Base-by-base conservation (phyloP, 73 alveolate species). In the Durusdinium trenchii region DNA sequence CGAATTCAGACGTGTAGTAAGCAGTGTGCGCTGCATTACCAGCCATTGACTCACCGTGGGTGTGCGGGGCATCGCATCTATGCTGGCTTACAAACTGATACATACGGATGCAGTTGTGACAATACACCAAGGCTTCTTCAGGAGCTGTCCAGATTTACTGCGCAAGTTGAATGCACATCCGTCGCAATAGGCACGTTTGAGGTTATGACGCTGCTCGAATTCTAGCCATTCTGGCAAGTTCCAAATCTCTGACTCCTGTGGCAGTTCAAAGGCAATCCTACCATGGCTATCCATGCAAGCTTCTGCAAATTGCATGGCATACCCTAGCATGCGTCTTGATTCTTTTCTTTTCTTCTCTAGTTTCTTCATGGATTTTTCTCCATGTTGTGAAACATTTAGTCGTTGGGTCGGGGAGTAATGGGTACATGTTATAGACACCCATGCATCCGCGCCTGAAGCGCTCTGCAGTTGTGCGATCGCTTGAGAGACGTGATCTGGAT, bases 211-310 rank as follows among this genome's bases (percentile, higher is more conserved):
- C 84, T 73, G 9, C 28, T 73, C 84, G 40, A 73, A 73, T 51
- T 73, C 84, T 36, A 73, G 1, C 84, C 87, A 76, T 26, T 76
- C 87, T 0, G 87, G 62, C 32, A 76, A 28, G 1, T 76, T 40
- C 87, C 87, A 76, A 45, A 76, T 43, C 40, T 10, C 87, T 42
- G 87, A 35, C 40, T 76, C 87, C 46, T 76, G 87, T 9, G 87
- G 87, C 40, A 43, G 87, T 26, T 76, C 87, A 76, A 76, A 76
- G 43, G 62, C 60, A 3, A 76, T 3, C 62, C 60, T 76, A 0
- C 87, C 87, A 2, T 76, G 57, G 46, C 46, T 76, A 32, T 2
- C 3, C 4, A 32, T 32, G 4, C 73, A 60, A 32, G 30, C 3
- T 60, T 60, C 73, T 60, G 73, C 73, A 2, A 60, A 60, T 60